Percentiles rank a stretch among this genome's conserved stretches.
Evolutionary conservation across 768 basidiomycete species (phyloP).

Genomic region (Naganishia antarctica): DNA sequence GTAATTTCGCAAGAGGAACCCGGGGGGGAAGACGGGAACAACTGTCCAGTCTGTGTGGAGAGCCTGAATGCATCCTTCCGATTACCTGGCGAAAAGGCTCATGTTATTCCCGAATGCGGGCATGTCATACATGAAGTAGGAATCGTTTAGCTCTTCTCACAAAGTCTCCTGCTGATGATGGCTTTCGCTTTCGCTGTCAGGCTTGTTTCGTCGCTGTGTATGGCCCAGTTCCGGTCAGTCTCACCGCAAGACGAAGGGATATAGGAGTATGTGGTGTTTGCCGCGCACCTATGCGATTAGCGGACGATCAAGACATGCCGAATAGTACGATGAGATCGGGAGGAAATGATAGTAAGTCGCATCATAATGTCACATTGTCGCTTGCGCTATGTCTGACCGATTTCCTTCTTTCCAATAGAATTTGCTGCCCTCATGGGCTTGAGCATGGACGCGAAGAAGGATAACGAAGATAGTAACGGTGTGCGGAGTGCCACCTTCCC

Average conservation of each 20-base stretch:
- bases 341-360: conserved; percentile 20
- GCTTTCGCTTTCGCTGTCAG: conserved; percentile 50
- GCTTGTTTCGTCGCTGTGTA: conserved; percentile 97
- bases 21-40: conserved; percentile 68
- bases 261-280: conserved; percentile 96
- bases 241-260: conserved; percentile 63
- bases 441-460: background rate
- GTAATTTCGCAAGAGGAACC: conserved; percentile 37
- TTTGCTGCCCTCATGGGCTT: conserved; percentile 29
- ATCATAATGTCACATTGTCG: too few relatives aligned
- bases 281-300: conserved; percentile 90
- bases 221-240: conserved; percentile 60
- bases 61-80: conserved; percentile 87
- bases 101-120: conserved; percentile 94
- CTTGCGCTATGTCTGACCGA: too few relatives aligned
- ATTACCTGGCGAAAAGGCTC: conserved; percentile 91
- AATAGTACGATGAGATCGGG: background rate
- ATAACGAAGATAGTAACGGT: background rate
- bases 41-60: conserved; percentile 95
- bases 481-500: background rate
- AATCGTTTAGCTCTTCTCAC: background rate
- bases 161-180: background rate
- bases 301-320: conserved; percentile 64
- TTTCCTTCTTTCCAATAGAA: background rate
- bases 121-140: conserved; percentile 87